Percentiles rank a stretch among this genome's conserved stretches.
These are phyloP conservation scores for Yamadazyma sp. DNA, from an alignment of 1,139 yeast species.

Conservation along the genomic window DNA sequence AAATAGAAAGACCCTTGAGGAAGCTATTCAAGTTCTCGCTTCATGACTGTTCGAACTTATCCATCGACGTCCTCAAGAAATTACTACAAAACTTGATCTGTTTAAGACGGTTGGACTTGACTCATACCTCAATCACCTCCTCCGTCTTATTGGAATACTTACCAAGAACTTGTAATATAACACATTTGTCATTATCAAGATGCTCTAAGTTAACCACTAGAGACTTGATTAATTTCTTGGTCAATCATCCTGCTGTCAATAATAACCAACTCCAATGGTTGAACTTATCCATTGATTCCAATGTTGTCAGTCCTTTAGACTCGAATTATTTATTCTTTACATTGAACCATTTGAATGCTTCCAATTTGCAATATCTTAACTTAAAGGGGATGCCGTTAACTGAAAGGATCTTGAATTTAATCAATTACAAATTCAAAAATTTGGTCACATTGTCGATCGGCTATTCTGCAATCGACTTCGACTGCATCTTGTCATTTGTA, in stretches of 20 bases:
- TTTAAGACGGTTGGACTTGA: conserved; percentile 70
- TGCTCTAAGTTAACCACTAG: conserved; percentile 77
- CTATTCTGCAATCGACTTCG: conserved; percentile 52
- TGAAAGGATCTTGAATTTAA: conserved; percentile 50
- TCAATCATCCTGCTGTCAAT: conserved; percentile 69
- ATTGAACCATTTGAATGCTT: conserved; percentile 53
- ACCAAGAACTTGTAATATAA: conserved; percentile 56
- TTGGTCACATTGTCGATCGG: conserved; percentile 66
- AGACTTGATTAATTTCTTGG: conserved; percentile 69
- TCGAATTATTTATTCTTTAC: conserved; percentile 60
- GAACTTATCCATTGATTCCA: conserved; percentile 69
- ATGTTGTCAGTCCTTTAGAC: conserved; percentile 63
- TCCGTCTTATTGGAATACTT: conserved; percentile 47
- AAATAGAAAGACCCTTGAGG: conserved; percentile 19
- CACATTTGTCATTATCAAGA: conserved; percentile 77
- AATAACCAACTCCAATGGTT: conserved; percentile 67
- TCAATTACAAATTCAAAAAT: conserved; percentile 53
- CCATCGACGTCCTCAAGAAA: conserved; percentile 54
- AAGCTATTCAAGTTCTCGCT: conserved; percentile 62
- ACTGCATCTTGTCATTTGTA: conserved; percentile 51
- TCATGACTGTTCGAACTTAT: conserved; percentile 84
- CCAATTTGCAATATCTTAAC: conserved; percentile 56
- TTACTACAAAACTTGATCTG: conserved; percentile 59
- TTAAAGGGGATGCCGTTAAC: conserved; percentile 76
- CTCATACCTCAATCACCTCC: conserved; percentile 76